Evolutionary conservation across 2,329 filamentous ascomycete species (phyloP).

Genomic region (Fusarium citri): DNA sequence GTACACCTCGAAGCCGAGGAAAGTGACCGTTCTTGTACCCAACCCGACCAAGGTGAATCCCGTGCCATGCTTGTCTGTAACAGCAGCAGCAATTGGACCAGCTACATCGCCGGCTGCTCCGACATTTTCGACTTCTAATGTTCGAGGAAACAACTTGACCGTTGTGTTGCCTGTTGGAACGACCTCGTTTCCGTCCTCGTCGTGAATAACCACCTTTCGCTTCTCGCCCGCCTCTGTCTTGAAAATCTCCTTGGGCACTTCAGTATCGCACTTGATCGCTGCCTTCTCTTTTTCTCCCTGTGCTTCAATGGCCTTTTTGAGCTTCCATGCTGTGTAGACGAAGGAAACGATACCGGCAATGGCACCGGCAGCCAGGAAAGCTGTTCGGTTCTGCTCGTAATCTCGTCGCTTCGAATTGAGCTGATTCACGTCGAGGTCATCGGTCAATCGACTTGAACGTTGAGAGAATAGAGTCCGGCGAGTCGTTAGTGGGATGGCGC

Average conservation of each 20-base stretch:
- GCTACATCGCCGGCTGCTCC: conserved; percentile 41
- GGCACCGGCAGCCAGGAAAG: conserved; percentile 64
- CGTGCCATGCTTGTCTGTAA: conserved; percentile 57
- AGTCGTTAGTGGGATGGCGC: conserved; percentile 34
- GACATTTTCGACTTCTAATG: conserved; percentile 69
- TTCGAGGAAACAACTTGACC: conserved; percentile 83
- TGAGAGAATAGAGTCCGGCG: conserved; percentile 49
- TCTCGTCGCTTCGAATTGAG: conserved; percentile 60
- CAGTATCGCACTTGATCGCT: conserved; percentile 57
- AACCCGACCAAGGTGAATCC: conserved; percentile 92
- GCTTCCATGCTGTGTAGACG: conserved; percentile 64
- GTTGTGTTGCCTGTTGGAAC: conserved; percentile 84
- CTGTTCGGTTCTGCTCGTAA: conserved; percentile 63
- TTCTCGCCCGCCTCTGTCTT: conserved; percentile 61
- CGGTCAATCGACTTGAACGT: conserved; percentile 53
- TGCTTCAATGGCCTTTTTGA: conserved; percentile 56
- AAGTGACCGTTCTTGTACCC: conserved; percentile 89
- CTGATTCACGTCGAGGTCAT: conserved; percentile 63
- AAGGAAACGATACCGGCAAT: conserved; percentile 63
- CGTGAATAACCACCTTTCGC: conserved; percentile 71
- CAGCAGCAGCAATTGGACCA: conserved; percentile 53
- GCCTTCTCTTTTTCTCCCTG: conserved; percentile 52
- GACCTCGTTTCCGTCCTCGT: conserved; percentile 77
- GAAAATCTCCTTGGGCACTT: conserved; percentile 59
- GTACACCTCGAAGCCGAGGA: conserved; percentile 91